Evolutionary conservation across 2,329 filamentous ascomycete genomes (phyloP).

Genomic region (Pochonia chlamydosporia): DNA sequence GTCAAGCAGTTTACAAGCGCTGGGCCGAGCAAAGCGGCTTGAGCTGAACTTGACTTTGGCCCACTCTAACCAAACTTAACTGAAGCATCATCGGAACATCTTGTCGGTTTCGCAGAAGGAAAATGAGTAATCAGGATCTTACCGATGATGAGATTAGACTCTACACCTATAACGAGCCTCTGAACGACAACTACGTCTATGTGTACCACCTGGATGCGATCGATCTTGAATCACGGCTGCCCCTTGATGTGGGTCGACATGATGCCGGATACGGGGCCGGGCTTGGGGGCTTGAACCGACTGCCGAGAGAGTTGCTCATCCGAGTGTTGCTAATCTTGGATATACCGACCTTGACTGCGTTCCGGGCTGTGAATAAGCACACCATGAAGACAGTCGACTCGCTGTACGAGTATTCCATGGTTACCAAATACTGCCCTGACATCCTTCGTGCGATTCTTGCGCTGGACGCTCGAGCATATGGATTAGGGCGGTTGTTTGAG

Average conservation of each 20-base stretch:
- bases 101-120: not conserved
- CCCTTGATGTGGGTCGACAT: not conserved
- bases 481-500: too few species aligned
- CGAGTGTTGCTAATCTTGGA: slow-evolving; percentile 24
- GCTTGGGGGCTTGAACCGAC: slow-evolving; percentile 20
- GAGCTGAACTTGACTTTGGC: too few species aligned
- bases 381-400: slow-evolving; percentile 31
- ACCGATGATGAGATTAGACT: not conserved
- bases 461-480: too few species aligned
- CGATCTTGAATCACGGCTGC: not conserved
- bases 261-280: not conserved
- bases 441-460: slow-evolving; percentile 24
- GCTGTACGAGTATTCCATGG: slow-evolving; percentile 26
- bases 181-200: not conserved
- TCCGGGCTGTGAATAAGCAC: slow-evolving; percentile 29
- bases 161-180: not conserved
- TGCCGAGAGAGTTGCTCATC: slow-evolving; percentile 24
- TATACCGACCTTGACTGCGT: slow-evolving; percentile 25
- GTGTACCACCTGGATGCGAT: not conserved
- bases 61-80: not conserved
- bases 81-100: not conserved
- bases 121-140: not conserved
- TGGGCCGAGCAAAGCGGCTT: too few species aligned
- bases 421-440: slow-evolving; percentile 23
- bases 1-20: too few species aligned